Evolutionary conservation across 1,139 yeast genomes (phyloP).

Genomic region (Yamadazyma jaroonii): DNA sequence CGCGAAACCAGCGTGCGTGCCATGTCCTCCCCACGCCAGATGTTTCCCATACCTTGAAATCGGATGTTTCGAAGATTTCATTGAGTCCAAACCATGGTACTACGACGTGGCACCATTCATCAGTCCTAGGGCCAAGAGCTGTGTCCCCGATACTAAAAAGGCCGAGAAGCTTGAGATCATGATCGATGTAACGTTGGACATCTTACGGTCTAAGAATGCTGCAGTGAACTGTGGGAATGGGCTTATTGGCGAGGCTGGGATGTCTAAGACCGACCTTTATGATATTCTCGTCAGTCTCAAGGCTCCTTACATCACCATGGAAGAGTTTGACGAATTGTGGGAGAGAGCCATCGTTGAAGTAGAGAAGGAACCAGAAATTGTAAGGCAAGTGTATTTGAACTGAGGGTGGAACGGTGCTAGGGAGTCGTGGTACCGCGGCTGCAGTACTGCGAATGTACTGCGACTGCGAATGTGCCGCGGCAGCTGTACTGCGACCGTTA

Average conservation of each 20-base stretch:
- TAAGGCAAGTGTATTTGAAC: slow-evolving; percentile 64
- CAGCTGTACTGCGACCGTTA: no score
- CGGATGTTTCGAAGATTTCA: slow-evolving; percentile 35
- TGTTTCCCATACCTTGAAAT: slow-evolving; percentile 36
- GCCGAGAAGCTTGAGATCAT: slow-evolving; percentile 67
- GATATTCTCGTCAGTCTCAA: slow-evolving; percentile 56
- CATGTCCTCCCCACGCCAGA: slow-evolving; percentile 80
- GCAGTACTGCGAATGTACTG: no score
- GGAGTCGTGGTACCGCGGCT: no score
- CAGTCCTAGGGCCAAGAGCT: slow-evolving; percentile 43
- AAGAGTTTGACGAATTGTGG: slow-evolving; percentile 86
- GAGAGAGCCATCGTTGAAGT: slow-evolving; percentile 59
- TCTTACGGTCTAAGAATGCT: slow-evolving; percentile 71
- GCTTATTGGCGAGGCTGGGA: slow-evolving; percentile 46
- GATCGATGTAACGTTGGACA: slow-evolving; percentile 63
- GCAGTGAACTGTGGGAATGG: slow-evolving; percentile 58
- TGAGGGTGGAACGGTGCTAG: no score
- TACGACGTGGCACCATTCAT: slow-evolving; percentile 56
- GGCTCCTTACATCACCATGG: slow-evolving; percentile 58
- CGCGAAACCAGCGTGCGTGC: slow-evolving; percentile 61
- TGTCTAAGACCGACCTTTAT: slow-evolving; percentile 53
- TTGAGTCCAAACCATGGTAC: slow-evolving; percentile 54
- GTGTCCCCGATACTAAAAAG: slow-evolving; percentile 77
- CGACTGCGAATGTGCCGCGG: no score
- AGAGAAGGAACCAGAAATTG: slow-evolving; percentile 72